A percentile compares a stretch with the other conserved stretches of the same genome.
Evolutionary conservation across 202 grass and related monocot species (phyloP).

Genomic region (Alloteropsis angusta): DNA sequence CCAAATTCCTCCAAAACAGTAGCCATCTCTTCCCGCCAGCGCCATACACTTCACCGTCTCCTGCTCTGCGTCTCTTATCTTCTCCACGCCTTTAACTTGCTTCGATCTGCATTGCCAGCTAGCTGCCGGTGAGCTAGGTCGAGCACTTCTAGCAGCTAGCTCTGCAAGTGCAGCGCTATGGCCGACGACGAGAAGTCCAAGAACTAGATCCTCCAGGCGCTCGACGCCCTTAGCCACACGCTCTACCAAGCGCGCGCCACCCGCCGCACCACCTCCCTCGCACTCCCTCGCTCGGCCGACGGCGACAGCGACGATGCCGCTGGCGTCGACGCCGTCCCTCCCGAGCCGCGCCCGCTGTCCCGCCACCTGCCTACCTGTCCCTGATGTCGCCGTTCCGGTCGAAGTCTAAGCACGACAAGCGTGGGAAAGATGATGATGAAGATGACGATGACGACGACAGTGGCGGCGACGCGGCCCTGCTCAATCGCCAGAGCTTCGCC

Average conservation of each 20-base stretch:
- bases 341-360: conserved; percentile 20
- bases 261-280: conserved; percentile 62
- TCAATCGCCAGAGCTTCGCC: conserved; percentile 36
- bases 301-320: background rate
- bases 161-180: conserved; percentile 12
- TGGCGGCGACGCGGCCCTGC: background rate
- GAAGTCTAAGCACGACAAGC: conserved; percentile 33
- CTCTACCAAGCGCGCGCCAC: conserved; percentile 65
- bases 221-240: conserved; percentile 75
- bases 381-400: conserved; percentile 68
- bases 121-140: background rate
- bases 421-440: background rate
- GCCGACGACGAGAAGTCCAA: conserved; percentile 31
- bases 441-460: conserved; percentile 13
- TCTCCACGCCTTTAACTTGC: background rate
- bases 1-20: conserved; percentile 51
- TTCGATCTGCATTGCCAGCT: background rate
- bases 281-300: conserved; percentile 29
- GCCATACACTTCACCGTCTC: conserved; percentile 45
- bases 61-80: conserved; percentile 22
- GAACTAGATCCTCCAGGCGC: conserved; percentile 59
- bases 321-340: background rate
- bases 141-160: background rate
- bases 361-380: conserved; percentile 69
- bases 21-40: conserved; percentile 10